Conservation (phyloP, 805 yeast genomes). For the Komagataella kurtzmanii region DNA sequence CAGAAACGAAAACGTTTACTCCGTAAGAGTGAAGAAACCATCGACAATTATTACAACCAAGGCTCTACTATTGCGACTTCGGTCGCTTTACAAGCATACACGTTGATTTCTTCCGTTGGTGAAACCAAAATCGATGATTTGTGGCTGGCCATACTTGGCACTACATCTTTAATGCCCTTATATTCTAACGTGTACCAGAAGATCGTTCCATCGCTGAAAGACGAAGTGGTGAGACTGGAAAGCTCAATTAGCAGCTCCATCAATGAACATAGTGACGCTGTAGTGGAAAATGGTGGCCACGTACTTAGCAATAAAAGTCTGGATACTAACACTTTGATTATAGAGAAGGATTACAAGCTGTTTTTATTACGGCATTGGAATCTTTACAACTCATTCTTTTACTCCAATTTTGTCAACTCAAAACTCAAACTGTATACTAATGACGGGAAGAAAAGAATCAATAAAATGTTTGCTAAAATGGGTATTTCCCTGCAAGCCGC, state of each 20-base stretch:
- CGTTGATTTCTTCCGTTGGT: slow-evolving; percentile 69
- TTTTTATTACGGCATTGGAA: slow-evolving; percentile 90
- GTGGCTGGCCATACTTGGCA: slow-evolving; percentile 86
- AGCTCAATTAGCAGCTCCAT: slow-evolving; percentile 16
- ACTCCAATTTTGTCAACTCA: slow-evolving; percentile 85
- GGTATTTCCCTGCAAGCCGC: slow-evolving; percentile 87
- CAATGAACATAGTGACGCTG: slow-evolving; percentile 4
- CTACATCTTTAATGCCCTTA: slow-evolving; percentile 63
- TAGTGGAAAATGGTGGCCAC: slow-evolving; percentile 8
- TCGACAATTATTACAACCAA: slow-evolving; percentile 70
- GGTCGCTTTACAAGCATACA: slow-evolving; percentile 65
- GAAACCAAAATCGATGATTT: slow-evolving; percentile 57
- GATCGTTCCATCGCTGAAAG: slow-evolving; percentile 60
- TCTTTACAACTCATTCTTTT: slow-evolving; percentile 77
- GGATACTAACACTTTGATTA: slow-evolving; percentile 27
- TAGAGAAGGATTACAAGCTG: slow-evolving; percentile 77
- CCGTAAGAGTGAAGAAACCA: slow-evolving; percentile 32
- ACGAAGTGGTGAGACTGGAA: slow-evolving; percentile 68
- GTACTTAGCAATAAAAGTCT: slow-evolving; percentile 11
- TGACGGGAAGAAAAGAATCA: slow-evolving; percentile 75
- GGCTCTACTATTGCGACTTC: slow-evolving; percentile 75
- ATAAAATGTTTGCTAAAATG: slow-evolving; percentile 91
- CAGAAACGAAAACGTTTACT: slow-evolving; percentile 27
- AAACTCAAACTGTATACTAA: slow-evolving; percentile 83
- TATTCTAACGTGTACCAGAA: slow-evolving; percentile 66